Conservation (phyloP, 176 grass and related monocot species). For the Chrysopogon serrulatus region DNA sequence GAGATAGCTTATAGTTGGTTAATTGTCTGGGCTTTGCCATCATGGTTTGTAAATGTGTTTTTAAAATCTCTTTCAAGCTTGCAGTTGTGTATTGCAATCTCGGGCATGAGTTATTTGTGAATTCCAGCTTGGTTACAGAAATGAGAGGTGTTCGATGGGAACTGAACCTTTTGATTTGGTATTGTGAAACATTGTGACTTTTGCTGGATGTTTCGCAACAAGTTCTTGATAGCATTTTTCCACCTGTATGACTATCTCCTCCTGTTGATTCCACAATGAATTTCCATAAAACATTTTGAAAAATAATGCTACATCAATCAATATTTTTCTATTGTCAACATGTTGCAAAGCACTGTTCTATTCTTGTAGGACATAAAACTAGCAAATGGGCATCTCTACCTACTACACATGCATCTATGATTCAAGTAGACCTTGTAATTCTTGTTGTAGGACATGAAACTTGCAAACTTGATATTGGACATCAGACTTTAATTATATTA, state of each 20-base stretch:
- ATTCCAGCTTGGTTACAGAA: background rate
- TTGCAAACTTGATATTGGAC: background rate
- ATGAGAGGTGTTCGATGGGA: background rate
- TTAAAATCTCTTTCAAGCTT: background rate
- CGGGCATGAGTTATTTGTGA: background rate
- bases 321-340: background rate
- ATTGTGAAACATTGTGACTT: background rate
- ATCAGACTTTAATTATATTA: background rate
- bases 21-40: background rate
- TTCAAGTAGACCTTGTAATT: background rate
- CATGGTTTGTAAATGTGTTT: background rate
- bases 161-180: background rate
- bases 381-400: background rate
- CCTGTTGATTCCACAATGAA: background rate
- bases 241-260: background rate
- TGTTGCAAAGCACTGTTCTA: background rate
- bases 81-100: background rate
- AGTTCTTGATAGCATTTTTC: background rate
- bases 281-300: background rate
- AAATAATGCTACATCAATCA: background rate
- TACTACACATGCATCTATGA: background rate
- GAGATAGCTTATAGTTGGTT: background rate
- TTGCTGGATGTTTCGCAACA: background rate
- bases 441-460: background rate
- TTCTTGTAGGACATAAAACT: background rate